Conservation (phyloP, 2,329 filamentous ascomycete species). For the Didymella arachidicola region DNA sequence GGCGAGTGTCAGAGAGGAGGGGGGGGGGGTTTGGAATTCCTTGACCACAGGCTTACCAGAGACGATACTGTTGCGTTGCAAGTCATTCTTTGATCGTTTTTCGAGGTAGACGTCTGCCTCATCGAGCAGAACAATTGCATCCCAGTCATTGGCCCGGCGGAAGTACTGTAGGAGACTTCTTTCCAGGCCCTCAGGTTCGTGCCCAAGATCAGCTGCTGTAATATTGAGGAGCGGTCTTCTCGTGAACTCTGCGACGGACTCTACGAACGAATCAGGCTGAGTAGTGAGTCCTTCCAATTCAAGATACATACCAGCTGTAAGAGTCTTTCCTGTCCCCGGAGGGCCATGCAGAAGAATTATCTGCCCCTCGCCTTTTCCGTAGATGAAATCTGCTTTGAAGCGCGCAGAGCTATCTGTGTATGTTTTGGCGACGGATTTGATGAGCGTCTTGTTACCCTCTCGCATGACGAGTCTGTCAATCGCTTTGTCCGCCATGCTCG, state of each 20-base stretch:
- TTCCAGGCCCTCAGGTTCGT: constrained; percentile 23
- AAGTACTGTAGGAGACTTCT: constrained; percentile 27
- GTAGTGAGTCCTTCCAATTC: not conserved
- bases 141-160: constrained; percentile 25
- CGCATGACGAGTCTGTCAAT: constrained; percentile 7
- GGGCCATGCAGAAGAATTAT: constrained; percentile 64
- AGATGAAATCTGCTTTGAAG: constrained; percentile 51
- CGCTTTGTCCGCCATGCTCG: not conserved
- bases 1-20: not conserved
- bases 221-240: constrained; percentile 32
- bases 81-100: constrained; percentile 32
- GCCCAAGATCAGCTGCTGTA: constrained; percentile 29
- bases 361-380: constrained; percentile 45
- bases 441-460: not conserved
- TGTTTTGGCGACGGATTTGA: constrained; percentile 5
- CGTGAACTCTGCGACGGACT: constrained; percentile 35
- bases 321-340: constrained; percentile 93
- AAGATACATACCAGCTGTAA: constrained; percentile 55
- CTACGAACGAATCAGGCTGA: constrained; percentile 8
- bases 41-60: constrained; percentile 5
- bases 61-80: constrained; percentile 46
- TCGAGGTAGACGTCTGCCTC: constrained; percentile 52
- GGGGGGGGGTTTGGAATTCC: too few relatives aligned
- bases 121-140: constrained; percentile 46
- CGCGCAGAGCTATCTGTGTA: not conserved